phyloP scores from a whole-genome alignment of 306 rosid species.

The Mucuna pruriens region DNA sequence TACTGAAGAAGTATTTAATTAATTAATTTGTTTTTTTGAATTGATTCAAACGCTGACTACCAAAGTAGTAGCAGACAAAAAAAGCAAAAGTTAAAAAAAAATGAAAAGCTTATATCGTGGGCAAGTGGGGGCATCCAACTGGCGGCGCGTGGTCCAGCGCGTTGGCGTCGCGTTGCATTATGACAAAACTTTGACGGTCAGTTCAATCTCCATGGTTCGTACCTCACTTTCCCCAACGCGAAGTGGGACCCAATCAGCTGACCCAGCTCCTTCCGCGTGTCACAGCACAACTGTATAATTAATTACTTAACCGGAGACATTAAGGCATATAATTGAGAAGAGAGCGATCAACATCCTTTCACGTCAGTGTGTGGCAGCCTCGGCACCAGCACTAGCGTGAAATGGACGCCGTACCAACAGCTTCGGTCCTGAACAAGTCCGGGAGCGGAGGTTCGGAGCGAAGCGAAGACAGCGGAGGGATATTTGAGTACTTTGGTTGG shows the following conservation, averaged over 20 bases:
- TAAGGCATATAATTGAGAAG: background rate
- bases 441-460: conserved; percentile 45
- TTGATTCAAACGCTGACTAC: background rate
- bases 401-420: conserved; percentile 44
- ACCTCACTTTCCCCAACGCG: background rate
- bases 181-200: conserved; percentile 21
- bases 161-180: background rate
- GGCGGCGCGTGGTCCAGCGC: background rate
- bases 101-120: background rate
- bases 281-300: background rate
- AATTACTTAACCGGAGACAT: background rate
- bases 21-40: background rate
- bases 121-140: background rate
- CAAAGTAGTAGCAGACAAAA: background rate
- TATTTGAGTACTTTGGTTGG: conserved; percentile 80
- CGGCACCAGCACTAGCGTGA: background rate
- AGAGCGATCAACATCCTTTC: no score
- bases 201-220: background rate
- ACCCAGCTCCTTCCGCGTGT: background rate
- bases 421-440: conserved; percentile 36
- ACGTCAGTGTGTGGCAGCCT: background rate
- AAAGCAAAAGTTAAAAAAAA: background rate
- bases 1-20: background rate
- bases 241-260: background rate
- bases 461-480: conserved; percentile 49